phyloP scores from a whole-genome alignment of 768 basidiomycete genomes.

The Kondoa subrosea region DNA sequence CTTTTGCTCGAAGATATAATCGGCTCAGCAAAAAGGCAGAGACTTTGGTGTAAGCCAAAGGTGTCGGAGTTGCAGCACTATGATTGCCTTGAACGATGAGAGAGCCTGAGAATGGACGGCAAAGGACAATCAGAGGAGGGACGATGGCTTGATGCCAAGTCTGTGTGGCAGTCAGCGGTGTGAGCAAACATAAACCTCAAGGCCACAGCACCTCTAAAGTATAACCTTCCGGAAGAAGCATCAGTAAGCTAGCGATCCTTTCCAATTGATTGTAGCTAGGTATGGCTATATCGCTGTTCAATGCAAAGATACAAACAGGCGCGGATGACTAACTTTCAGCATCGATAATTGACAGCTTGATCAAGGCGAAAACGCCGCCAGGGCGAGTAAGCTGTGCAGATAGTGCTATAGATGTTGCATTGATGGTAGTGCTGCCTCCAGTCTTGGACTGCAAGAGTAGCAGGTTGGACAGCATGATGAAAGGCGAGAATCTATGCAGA shows the following conservation, averaged over 20 bases:
- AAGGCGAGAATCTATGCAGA: background rate
- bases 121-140: background rate
- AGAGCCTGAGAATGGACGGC: constrained; percentile 39
- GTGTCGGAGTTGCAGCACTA: constrained; percentile 26
- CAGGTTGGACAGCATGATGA: background rate
- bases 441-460: background rate
- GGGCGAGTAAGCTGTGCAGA: background rate
- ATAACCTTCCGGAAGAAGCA: constrained; percentile 45
- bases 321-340: background rate
- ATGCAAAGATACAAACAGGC: background rate
- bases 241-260: constrained; percentile 49
- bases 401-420: too few relatives aligned
- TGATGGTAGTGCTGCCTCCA: background rate
- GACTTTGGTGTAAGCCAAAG: background rate
- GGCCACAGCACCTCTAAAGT: constrained; percentile 46
- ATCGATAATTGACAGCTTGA: background rate
- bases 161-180: constrained; percentile 38
- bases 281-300: constrained; percentile 28
- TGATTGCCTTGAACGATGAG: too few relatives aligned
- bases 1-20: background rate
- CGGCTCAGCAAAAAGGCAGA: background rate
- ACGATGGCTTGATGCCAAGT: constrained; percentile 31
- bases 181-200: constrained; percentile 20
- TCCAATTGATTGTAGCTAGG: constrained; percentile 54
- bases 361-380: background rate